Conservation (phyloP, 805 yeast species). For the Wickerhamiella brachini region DNA sequence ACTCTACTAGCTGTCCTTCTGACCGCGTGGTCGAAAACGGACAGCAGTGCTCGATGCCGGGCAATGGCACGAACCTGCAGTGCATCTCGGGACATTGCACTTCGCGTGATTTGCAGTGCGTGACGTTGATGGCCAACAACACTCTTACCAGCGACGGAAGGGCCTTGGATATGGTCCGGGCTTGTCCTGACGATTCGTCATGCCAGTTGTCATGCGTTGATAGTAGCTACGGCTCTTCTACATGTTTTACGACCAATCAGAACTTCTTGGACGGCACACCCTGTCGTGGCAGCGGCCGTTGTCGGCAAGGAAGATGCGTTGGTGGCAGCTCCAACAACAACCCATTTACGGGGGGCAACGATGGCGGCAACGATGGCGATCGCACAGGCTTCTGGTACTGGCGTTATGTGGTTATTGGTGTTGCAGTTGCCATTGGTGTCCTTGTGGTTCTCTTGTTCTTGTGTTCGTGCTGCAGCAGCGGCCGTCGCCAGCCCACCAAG, state of each 20-base stretch:
- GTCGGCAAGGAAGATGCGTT: slow-evolving; percentile 20
- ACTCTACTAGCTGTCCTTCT: slow-evolving; percentile 22
- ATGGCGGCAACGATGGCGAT: not conserved
- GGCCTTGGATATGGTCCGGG: slow-evolving; percentile 17
- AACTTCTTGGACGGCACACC: slow-evolving; percentile 26
- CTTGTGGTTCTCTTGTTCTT: slow-evolving; percentile 5
- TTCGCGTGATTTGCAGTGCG: slow-evolving; percentile 25
- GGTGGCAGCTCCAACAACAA: slow-evolving; percentile 16
- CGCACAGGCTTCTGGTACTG: slow-evolving; percentile 11
- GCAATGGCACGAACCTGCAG: slow-evolving; percentile 8
- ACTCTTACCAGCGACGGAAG: slow-evolving; percentile 13
- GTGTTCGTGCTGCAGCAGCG: not conserved
- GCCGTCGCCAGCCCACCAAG: not conserved
- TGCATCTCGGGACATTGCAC: slow-evolving; percentile 26
- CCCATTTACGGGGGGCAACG: slow-evolving; percentile 7
- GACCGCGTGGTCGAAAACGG: slow-evolving; percentile 21
- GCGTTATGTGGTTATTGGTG: slow-evolving; percentile 16
- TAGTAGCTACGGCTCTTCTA: slow-evolving; percentile 12
- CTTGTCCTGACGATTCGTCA: slow-evolving; percentile 20
- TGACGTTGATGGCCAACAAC: slow-evolving; percentile 17
- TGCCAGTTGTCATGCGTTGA: slow-evolving; percentile 21
- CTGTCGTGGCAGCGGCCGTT: slow-evolving; percentile 20
- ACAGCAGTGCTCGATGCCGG: slow-evolving; percentile 13
- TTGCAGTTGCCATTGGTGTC: slow-evolving; percentile 15
- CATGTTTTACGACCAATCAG: slow-evolving; percentile 20